Conservation (phyloP, 108 stramenopile genomes). For the Thalassiosira profunda region DNA sequence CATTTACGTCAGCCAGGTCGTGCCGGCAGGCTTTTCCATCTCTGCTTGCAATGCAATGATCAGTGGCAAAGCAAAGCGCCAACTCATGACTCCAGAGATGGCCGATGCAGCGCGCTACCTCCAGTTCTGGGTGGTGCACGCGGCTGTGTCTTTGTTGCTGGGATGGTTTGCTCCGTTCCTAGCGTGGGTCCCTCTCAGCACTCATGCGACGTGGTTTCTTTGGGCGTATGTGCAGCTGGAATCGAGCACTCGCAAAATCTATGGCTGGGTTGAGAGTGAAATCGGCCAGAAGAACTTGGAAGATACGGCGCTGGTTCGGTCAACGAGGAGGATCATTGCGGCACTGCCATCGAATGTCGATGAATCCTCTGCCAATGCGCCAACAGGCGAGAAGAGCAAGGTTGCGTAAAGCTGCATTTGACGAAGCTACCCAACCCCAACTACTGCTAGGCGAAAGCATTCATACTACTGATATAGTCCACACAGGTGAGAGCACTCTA, state of each 20-base stretch:
- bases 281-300: slow-evolving; percentile 12
- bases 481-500: no score
- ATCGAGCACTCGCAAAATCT: slow-evolving; percentile 44
- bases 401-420: no score
- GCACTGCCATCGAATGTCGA: slow-evolving; percentile 2
- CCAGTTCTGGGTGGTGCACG: slow-evolving; percentile 82
- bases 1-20: slow-evolving; percentile 72
- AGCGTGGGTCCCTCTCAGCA: slow-evolving; percentile 85
- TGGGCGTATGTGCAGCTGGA: slow-evolving; percentile 72
- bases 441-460: no score
- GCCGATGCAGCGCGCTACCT: slow-evolving; percentile 55
- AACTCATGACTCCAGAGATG: slow-evolving; percentile 18
- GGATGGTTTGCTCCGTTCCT: slow-evolving; percentile 53
- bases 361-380: no score
- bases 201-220: slow-evolving; percentile 64
- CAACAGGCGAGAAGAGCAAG: no score
- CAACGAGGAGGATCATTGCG: background rate
- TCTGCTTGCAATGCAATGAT: slow-evolving; percentile 20
- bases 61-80: slow-evolving; percentile 4
- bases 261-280: slow-evolving; percentile 63
- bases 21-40: slow-evolving; percentile 68
- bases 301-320: background rate
- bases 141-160: slow-evolving; percentile 46
- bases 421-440: no score
- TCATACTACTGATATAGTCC: no score